Evolutionary conservation across 495 filamentous ascomycete genomes (phyloP).

Genomic region (Podospora didyma): DNA sequence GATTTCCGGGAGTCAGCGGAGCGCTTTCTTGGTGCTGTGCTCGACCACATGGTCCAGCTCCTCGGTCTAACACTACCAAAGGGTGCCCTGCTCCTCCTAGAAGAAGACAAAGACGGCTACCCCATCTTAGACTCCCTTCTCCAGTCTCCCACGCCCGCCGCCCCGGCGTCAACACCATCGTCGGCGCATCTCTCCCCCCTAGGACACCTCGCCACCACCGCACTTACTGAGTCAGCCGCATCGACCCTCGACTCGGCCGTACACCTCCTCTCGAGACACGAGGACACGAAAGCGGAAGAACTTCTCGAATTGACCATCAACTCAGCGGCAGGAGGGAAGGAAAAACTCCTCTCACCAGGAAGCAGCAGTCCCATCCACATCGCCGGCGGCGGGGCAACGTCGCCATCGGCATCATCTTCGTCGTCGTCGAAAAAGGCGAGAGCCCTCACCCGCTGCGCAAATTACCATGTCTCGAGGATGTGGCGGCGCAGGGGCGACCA

Average conservation of each 20-base stretch:
- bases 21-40: conserved; percentile 10
- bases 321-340: background rate
- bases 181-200: too few relatives aligned
- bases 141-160: background rate
- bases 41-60: conserved; percentile 5
- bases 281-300: conserved; percentile 2
- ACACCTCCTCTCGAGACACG: background rate
- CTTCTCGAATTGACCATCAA: background rate
- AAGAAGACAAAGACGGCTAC: conserved; percentile 8
- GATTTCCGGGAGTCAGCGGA: conserved; percentile 10
- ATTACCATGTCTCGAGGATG: conserved; percentile 14
- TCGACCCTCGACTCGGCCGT: conserved; percentile 6
- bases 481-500: conserved; percentile 3
- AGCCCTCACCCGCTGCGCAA: conserved; percentile 10
- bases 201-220: background rate
- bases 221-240: background rate
- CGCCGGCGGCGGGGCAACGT: background rate
- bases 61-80: conserved; percentile 4
- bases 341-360: too few relatives aligned
- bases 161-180: too few relatives aligned
- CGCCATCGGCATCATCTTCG: background rate
- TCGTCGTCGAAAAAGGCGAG: background rate
- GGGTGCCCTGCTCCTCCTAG: conserved; percentile 4
- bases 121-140: background rate
- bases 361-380: background rate